Evolutionary conservation across 2,329 filamentous ascomycete species (phyloP).

Genomic region (Pseudogymnoascus sp.): DNA sequence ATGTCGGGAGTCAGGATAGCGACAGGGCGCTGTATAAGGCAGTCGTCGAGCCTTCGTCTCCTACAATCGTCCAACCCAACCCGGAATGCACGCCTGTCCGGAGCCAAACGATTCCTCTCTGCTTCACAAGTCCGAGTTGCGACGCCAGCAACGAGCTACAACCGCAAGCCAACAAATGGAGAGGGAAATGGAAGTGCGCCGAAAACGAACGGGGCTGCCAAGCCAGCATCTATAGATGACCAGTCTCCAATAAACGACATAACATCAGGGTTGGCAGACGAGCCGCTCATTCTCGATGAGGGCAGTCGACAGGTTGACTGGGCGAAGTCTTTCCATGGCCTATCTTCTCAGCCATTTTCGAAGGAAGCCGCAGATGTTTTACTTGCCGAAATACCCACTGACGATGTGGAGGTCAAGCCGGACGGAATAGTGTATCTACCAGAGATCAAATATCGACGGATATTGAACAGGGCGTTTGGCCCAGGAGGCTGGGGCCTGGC

Average conservation of each 20-base stretch:
- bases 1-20: conserved; percentile 4
- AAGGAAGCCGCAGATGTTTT: conserved; percentile 55
- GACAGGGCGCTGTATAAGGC: background rate
- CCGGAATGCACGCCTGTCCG: background rate
- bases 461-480: conserved; percentile 84
- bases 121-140: conserved; percentile 18
- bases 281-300: conserved; percentile 39
- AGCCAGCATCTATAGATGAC: conserved; percentile 51
- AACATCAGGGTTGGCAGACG: conserved; percentile 42
- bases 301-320: conserved; percentile 56
- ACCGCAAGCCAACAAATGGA: conserved; percentile 16
- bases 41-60: background rate
- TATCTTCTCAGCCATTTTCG: conserved; percentile 56
- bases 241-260: conserved; percentile 31
- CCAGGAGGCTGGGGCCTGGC: conserved; percentile 94
- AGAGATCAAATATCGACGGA: conserved; percentile 94
- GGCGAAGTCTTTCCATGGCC: conserved; percentile 63
- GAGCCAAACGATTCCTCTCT: conserved; percentile 13
- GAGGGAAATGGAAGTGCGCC: background rate
- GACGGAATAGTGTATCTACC: conserved; percentile 94
- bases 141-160: conserved; percentile 20
- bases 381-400: conserved; percentile 52
- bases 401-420: conserved; percentile 93
- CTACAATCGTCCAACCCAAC: background rate
- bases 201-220: background rate